Evolutionary conservation across 148 eudicot genomes (phyloP), one percentile per base, ranked within the genome.

Genomic region (Vaccinium corymbosum): DNA sequence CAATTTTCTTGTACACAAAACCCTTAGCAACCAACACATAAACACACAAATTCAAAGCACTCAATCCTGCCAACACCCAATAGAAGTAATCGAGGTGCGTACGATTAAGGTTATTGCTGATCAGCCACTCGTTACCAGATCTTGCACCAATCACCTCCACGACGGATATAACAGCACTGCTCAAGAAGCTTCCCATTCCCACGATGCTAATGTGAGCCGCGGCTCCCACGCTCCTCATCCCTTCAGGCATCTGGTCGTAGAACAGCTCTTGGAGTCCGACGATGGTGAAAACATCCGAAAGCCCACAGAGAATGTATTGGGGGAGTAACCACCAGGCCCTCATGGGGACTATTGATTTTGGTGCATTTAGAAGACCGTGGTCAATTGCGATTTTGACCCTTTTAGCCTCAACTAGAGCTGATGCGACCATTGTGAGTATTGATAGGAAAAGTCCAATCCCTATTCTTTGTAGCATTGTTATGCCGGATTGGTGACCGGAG

Each of bases 231-330:
- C 97, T 94, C 71, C 95, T 90, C 92, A 94, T 89, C 27, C 68
- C 91, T 27, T 90, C 93, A 0, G 97, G 95, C 95, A 94, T 90
- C 79, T 94, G 94, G 62, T 91, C 95, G 55, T 94, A 94, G 78
- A 94, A 94, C 84, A 94, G 53, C 86, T 94, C 94, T 78, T 94
- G 97, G 89, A 94, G 82, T 11, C 97, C 97, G 0, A 94, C 97
- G 16, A 91, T 83, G 0, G 91, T 84, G 22, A 92, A 92, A 79
- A 91, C 84, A 32, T 91, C 95, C 22, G 90, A 86, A 0, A 92
- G 56, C 50, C 97, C 97, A 35, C 83, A 80, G 17, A 90, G 55
- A 38, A 89, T 25, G 83, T 90, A 94, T 62, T 94, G 97, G 2
- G 97, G 97, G 5, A 89, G 13, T 66, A 94, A 62, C 94, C 97